These are phyloP conservation scores for Carpinus viminea DNA, from an alignment of 306 rosid species.

Conservation along the genomic window DNA sequence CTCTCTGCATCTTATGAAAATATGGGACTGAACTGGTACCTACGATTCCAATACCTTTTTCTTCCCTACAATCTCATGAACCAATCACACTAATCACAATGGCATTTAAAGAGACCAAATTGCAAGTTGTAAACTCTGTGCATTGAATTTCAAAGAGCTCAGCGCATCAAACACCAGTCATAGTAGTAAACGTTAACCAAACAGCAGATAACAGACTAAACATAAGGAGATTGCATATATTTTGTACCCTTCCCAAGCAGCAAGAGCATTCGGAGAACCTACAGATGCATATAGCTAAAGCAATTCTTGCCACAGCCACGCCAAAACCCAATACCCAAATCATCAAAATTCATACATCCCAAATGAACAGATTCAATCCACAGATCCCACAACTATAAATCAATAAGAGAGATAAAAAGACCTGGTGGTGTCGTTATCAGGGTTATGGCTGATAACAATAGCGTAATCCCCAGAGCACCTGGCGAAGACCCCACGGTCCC, in stretches of 20 bases:
- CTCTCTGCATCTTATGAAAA: background rate
- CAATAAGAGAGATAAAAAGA: background rate
- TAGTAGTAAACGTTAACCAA: background rate
- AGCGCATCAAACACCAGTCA: background rate
- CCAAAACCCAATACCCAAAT: background rate
- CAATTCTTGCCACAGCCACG: background rate
- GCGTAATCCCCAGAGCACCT: conserved; percentile 46
- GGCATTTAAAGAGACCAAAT: background rate
- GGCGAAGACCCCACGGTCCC: conserved; percentile 48
- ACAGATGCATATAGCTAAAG: background rate
- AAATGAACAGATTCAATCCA: background rate
- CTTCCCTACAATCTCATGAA: too few species aligned
- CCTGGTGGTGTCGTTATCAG: conserved; percentile 51
- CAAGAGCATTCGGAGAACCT: background rate
- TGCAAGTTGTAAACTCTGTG: too few species aligned
- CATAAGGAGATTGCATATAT: background rate
- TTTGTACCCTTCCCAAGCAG: background rate
- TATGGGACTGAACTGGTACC: background rate
- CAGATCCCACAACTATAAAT: background rate
- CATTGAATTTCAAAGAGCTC: background rate
- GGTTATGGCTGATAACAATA: conserved; percentile 46
- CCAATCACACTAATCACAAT: background rate
- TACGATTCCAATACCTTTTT: background rate
- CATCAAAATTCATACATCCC: too few species aligned
- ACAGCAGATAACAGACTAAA: background rate